phyloP scores from a whole-genome alignment of 345 rosid species.

The Eucalyptus regnans region DNA sequence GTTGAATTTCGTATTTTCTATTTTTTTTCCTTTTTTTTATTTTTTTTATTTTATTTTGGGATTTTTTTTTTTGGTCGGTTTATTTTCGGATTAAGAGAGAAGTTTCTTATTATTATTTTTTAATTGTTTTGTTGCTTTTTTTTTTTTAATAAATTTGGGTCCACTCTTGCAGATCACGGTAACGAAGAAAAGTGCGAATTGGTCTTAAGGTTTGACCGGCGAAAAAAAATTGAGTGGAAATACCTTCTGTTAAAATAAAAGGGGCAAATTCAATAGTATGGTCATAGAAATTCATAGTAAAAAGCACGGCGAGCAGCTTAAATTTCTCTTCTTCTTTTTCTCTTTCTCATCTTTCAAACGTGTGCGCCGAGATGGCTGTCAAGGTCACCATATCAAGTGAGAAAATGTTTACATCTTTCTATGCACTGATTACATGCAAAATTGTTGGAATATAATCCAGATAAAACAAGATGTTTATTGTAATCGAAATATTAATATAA shows the following conservation, averaged over 20 bases:
- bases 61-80: too few relatives aligned
- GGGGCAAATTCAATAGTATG: neutral
- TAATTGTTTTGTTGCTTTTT: neutral
- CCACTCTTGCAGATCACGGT: neutral
- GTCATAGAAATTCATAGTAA: neutral
- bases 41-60: neutral
- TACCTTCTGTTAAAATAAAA: neutral
- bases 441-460: too few relatives aligned
- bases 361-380: accelerated
- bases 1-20: too few relatives aligned
- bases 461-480: too few relatives aligned
- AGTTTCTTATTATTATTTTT: neutral
- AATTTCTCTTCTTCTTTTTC: neutral
- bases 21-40: accelerated
- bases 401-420: too few relatives aligned
- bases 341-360: accelerated
- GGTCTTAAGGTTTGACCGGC: neutral
- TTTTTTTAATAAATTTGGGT: neutral
- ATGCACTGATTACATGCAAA: too few relatives aligned
- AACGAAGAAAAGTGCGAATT: neutral
- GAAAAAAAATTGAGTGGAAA: neutral
- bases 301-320: neutral
- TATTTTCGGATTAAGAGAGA: neutral
- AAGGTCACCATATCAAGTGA: neutral
- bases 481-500: too few relatives aligned